A percentile compares a stretch with the other conserved stretches of the same genome.
phyloP scores from a whole-genome alignment of 129 eudicot genomes.

The Tanacetum coccineum region DNA sequence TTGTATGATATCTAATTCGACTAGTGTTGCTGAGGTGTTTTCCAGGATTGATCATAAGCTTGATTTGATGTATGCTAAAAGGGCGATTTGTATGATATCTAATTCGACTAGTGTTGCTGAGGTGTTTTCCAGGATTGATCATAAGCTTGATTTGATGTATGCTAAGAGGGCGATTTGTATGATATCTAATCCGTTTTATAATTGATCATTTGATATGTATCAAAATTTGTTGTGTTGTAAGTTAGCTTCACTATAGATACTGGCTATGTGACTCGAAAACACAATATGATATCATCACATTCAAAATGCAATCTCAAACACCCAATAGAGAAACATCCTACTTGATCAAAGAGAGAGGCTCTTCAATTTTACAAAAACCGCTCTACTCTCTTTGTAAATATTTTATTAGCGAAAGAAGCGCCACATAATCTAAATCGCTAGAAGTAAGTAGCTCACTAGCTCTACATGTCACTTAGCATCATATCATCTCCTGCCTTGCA shows the following conservation, averaged over 20 bases:
- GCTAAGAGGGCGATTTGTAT: too few relatives aligned
- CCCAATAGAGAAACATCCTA: neutral
- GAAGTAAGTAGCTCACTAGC: too few relatives aligned
- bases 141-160: too few relatives aligned
- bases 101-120: too few relatives aligned
- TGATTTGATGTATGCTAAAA: constrained; percentile 69
- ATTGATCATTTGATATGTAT: too few relatives aligned
- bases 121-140: too few relatives aligned
- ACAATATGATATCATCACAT: neutral
- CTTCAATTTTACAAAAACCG: constrained; percentile 17
- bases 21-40: constrained; percentile 83
- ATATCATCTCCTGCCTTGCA: constrained; percentile 3
- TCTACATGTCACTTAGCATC: neutral
- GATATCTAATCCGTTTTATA: too few relatives aligned
- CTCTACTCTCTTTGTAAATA: constrained; percentile 3
- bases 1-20: constrained; percentile 80
- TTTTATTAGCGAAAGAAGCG: neutral
- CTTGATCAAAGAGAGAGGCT: constrained; percentile 7
- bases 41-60: constrained; percentile 80
- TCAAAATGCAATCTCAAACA: neutral
- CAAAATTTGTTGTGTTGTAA: too few relatives aligned
- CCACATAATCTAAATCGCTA: neutral
- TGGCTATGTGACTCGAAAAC: neutral
- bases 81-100: constrained; percentile 54
- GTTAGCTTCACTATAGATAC: too few relatives aligned